phyloP scores from a whole-genome alignment of 176 grass and related monocot genomes.

The Puya raimondii region DNA sequence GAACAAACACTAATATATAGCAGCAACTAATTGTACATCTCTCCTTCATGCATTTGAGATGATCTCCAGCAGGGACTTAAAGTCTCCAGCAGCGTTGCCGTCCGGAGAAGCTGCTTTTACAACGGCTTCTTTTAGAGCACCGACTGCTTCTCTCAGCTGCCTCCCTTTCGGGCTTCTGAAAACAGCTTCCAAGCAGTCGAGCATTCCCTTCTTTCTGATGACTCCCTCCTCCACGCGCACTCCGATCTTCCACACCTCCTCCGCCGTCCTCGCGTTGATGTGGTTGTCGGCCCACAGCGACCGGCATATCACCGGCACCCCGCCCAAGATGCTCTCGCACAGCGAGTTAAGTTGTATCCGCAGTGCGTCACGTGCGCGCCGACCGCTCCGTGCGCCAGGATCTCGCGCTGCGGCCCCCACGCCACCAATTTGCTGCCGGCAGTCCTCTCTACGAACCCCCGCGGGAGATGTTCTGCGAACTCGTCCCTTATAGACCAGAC shows the following conservation, averaged over 20 bases:
- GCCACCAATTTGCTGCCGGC: constrained; percentile 17
- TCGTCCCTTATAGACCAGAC: constrained; percentile 28
- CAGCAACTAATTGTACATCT: no score
- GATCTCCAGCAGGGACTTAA: no score
- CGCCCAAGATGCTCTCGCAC: constrained; percentile 12
- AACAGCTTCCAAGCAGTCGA: constrained; percentile 3
- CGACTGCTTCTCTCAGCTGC: neutral
- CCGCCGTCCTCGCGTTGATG: constrained; percentile 19
- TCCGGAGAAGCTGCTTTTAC: no score
- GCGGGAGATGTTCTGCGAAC: constrained; percentile 4
- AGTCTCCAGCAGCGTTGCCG: no score
- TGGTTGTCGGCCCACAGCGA: constrained; percentile 26
- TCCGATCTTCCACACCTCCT: constrained; percentile 22
- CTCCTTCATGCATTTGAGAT: no score
- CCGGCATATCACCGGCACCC: constrained; percentile 27
- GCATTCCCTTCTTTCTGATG: constrained; percentile 10
- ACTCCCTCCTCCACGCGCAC: constrained; percentile 1
- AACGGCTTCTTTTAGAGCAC: no score
- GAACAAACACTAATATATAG: no score
- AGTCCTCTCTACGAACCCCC: constrained; percentile 13
- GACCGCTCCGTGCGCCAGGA: constrained; percentile 19
- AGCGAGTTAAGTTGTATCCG: constrained; percentile 37
- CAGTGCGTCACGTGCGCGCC: constrained; percentile 26
- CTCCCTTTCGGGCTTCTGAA: constrained; percentile 14
- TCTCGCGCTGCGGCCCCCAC: constrained; percentile 16